These are phyloP conservation scores for Auriscalpium orientale DNA, from an alignment of 768 basidiomycete genomes.

Conservation along the genomic window DNA sequence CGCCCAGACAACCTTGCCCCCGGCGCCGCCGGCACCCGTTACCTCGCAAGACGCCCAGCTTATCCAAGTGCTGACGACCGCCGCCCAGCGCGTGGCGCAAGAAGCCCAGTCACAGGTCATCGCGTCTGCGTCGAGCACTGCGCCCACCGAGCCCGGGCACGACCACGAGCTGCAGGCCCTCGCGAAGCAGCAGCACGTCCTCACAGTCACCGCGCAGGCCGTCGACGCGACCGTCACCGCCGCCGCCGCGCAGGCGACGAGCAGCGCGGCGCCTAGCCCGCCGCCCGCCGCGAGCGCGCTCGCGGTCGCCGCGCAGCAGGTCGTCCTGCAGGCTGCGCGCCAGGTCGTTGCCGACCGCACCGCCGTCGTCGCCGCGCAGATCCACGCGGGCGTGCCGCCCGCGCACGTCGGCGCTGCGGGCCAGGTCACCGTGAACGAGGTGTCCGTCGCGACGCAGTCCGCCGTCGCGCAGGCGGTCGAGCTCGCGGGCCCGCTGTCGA, in stretches of 20 bases:
- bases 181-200: conserved; percentile 75
- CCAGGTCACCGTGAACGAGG: conserved; percentile 48
- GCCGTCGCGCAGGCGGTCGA: conserved; percentile 82
- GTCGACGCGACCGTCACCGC: conserved; percentile 64
- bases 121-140: conserved; percentile 27
- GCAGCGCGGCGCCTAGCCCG: conserved; percentile 32
- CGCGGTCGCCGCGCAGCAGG: conserved; percentile 72
- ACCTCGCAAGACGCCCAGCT: conserved; percentile 58
- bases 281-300: conserved; percentile 32
- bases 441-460: conserved; percentile 57
- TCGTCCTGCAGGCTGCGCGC: conserved; percentile 70
- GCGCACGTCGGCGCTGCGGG: conserved; percentile 19
- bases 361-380: conserved; percentile 32
- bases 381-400: conserved; percentile 32
- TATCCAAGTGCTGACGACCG: conserved; percentile 67
- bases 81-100: conserved; percentile 71
- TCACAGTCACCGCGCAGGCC: conserved; percentile 64
- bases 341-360: conserved; percentile 48
- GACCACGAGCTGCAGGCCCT: conserved; percentile 58
- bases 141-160: conserved; percentile 34
- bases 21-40: conserved; percentile 24
- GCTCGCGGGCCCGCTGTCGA: conserved; percentile 62
- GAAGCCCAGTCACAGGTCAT: conserved; percentile 64
- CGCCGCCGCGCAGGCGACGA: conserved; percentile 40
- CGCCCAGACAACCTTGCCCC: conserved; percentile 23